Evolutionary conservation across 305 asterid genomes (phyloP).

Genomic region (Solanum hybrid): DNA sequence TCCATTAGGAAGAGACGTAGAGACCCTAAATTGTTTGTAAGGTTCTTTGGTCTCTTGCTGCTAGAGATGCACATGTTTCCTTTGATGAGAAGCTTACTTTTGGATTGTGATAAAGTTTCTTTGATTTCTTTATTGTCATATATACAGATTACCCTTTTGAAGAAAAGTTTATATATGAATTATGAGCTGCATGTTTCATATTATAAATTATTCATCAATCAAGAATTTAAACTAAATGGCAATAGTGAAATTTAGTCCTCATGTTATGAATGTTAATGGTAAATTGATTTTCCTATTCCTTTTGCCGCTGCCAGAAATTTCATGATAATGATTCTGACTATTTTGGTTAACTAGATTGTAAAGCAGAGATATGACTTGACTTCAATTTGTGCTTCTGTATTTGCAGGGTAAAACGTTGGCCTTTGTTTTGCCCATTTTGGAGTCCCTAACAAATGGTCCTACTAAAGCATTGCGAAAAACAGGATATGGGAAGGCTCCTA

Average conservation of each 20-base stretch:
- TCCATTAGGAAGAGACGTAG: background rate
- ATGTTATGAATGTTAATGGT: background rate
- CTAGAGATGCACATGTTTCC: background rate
- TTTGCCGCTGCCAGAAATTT: background rate
- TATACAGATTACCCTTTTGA: background rate
- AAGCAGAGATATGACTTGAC: background rate
- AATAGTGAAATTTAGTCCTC: background rate
- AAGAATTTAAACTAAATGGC: background rate
- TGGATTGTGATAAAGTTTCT: background rate
- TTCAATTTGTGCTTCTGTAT: background rate
- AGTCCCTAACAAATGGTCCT: constrained; percentile 76
- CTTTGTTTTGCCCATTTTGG: constrained; percentile 85
- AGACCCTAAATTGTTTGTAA: background rate
- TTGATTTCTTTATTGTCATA: background rate
- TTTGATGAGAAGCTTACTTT: background rate
- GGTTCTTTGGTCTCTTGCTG: background rate
- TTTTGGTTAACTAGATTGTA: background rate
- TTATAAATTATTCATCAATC: background rate
- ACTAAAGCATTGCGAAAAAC: constrained; percentile 48
- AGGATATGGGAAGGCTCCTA: constrained; percentile 79
- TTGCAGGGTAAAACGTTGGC: constrained; percentile 90
- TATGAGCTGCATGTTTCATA: background rate
- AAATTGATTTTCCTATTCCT: background rate
- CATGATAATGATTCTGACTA: background rate
- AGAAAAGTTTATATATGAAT: background rate